Percentiles rank a stretch among this genome's conserved stretches.
Evolutionary conservation across 1,284 basidiomycete species (phyloP).

Genomic region (Rhodotorula sp.): DNA sequence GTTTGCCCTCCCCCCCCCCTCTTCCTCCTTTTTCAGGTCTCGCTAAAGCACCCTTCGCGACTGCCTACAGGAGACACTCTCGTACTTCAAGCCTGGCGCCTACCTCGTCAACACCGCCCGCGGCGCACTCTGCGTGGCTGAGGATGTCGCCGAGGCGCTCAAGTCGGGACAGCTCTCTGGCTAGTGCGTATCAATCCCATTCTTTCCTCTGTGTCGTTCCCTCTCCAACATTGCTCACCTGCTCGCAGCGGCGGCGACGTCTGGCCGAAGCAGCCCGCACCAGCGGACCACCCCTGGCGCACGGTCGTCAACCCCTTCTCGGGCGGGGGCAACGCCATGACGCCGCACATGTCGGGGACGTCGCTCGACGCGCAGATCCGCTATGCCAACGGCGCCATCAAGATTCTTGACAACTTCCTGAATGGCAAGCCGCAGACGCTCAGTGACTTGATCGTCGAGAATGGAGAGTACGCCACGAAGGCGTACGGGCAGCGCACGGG

Average conservation of each 20-base stretch:
- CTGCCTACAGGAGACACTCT: constrained; percentile 71
- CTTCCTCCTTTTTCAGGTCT: no score
- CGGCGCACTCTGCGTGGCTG: constrained; percentile 85
- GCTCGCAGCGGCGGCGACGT: constrained; percentile 48
- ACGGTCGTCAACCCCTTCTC: constrained; percentile 70
- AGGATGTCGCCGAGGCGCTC: constrained; percentile 76
- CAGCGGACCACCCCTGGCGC: constrained; percentile 83
- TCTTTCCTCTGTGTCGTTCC: constrained; percentile 53
- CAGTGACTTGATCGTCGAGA: constrained; percentile 69
- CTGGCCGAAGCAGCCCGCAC: constrained; percentile 65
- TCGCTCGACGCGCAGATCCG: constrained; percentile 75
- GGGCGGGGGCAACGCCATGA: constrained; percentile 56
- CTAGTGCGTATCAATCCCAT: constrained; percentile 58
- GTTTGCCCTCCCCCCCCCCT: not conserved
- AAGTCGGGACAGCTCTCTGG: constrained; percentile 64
- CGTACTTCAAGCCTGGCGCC: constrained; percentile 79
- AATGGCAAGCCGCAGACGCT: constrained; percentile 68
- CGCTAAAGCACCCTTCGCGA: not conserved
- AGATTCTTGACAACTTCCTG: constrained; percentile 80
- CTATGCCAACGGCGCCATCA: constrained; percentile 77
- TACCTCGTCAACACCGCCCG: constrained; percentile 62
- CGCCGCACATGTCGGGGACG: constrained; percentile 25
- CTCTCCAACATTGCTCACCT: no score
- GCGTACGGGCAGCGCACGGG: constrained; percentile 7
- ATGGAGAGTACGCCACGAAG: constrained; percentile 40